Conservation (phyloP, 148 eudicot genomes). For the Euryodendron excelsum region DNA sequence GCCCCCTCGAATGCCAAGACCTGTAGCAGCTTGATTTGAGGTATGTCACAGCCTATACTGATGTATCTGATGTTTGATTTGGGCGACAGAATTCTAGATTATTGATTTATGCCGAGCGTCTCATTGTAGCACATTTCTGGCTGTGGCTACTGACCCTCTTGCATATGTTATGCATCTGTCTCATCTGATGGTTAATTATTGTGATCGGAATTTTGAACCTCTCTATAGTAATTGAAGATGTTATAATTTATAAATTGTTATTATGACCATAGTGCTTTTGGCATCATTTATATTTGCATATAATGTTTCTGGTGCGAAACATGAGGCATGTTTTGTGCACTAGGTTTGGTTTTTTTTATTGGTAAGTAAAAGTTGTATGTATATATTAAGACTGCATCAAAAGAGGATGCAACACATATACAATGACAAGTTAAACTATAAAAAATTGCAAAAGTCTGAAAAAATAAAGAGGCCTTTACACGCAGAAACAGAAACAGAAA, state of each 20-base stretch:
- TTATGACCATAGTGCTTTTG: neutral
- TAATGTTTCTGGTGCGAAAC: neutral
- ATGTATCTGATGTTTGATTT: neutral
- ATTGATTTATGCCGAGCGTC: neutral
- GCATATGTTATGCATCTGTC: neutral
- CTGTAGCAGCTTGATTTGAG: neutral
- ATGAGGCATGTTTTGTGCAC: neutral
- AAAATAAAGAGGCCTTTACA: no score
- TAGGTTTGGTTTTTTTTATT: no score
- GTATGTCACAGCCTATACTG: neutral
- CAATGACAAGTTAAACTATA: no score
- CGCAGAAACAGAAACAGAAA: no score
- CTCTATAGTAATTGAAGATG: neutral
- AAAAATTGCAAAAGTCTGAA: no score
- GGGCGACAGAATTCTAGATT: neutral
- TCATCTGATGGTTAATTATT: neutral
- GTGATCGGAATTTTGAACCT: neutral
- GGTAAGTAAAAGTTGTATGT: no score
- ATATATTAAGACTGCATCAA: no score
- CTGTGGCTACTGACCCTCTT: neutral
- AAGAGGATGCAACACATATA: no score
- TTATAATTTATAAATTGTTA: neutral
- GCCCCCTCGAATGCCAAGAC: slow-evolving; percentile 20
- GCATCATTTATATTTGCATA: neutral
- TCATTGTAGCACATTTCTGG: neutral